Base-by-base conservation (phyloP, 257 asterid genomes). In the Salvia rosmarinus region DNA sequence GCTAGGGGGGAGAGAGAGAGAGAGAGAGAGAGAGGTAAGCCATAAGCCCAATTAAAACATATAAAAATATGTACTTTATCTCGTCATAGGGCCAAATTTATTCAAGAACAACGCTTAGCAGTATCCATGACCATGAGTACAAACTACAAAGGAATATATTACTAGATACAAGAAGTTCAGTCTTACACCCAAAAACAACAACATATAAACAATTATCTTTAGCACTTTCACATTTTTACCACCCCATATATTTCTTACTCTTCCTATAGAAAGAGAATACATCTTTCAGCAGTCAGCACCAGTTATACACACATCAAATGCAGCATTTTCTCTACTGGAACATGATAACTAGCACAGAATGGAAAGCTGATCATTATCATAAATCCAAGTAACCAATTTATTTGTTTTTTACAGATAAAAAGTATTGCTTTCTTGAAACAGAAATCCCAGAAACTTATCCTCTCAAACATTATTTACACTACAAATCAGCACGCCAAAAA, bases 1-100 rank as follows among this genome's bases (percentile, higher is more conserved):
- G 74, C 99, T 95, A 80, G 68, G 84, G 23, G 34, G 54, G 61
- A 21, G 56, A 60, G 67, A 66, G 28, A 20, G 59, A 52, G 23
- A 82, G 54, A 67, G 42, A 37, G 42, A n/a, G n/a, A 1, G 30
- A 25, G 30, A 14, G 32, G 28, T 59, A 47, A 72, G 42, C 49
- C 71, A 59, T 60, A 42, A 28, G 32, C 56, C 68, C 66, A 19
- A 60, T 17, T 14, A 44, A 77, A 79, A 35, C 69, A 54, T 40
- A 52, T 12, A 43, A 6, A 64, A 5, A 11, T 19, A 28, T 68
- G 32, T 55, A 54, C 39, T 19, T 43, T 5, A 64, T 63, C 66
- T 62, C 67, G 17, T 3, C 67, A 23, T 3, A 46, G 43, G 47
- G 62, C 64, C 68, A 62, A 37, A 21, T 35, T 59, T 54, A 43